Percentiles rank a stretch among this genome's conserved stretches.
Evolutionary conservation across 768 basidiomycete genomes (phyloP).

Genomic region (Hypholoma fasciculare): DNA sequence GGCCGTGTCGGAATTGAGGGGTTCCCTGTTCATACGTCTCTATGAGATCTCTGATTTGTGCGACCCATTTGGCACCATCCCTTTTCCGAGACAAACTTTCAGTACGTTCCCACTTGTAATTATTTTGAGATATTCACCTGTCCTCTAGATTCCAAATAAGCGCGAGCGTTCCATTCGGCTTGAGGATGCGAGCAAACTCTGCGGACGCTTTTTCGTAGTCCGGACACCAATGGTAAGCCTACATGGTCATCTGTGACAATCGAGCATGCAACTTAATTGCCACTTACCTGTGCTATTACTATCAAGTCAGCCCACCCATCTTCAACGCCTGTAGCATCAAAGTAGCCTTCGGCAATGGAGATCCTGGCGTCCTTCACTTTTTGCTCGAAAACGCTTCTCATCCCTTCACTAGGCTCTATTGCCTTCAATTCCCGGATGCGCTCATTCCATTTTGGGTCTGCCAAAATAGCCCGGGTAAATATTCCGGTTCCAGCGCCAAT

Average conservation of each 20-base stretch:
- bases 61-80: slow-evolving; percentile 71
- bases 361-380: slow-evolving; percentile 55
- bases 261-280: slow-evolving; percentile 4
- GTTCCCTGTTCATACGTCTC: slow-evolving; percentile 70
- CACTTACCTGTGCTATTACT: slow-evolving; percentile 67
- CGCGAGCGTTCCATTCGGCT: slow-evolving; percentile 67
- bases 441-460: slow-evolving; percentile 54
- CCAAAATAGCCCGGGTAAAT: slow-evolving; percentile 80
- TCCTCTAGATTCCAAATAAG: slow-evolving; percentile 94
- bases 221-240: slow-evolving; percentile 96
- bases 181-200: slow-evolving; percentile 82
- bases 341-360: slow-evolving; percentile 63
- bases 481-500: slow-evolving; percentile 87
- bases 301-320: slow-evolving; percentile 79
- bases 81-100: slow-evolving; percentile 28
- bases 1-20: slow-evolving; percentile 78
- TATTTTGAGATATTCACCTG: slow-evolving; percentile 38
- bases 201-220: slow-evolving; percentile 68
- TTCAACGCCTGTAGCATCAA: slow-evolving; percentile 59
- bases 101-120: not conserved
- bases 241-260: slow-evolving; percentile 2
- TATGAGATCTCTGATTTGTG: slow-evolving; percentile 64
- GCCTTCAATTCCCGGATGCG: slow-evolving; percentile 59
- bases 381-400: slow-evolving; percentile 72
- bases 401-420: slow-evolving; percentile 85